Evolutionary conservation across 345 rosid species (phyloP), one percentile per base, ranked within the genome.

Genomic region (Streptanthus diversifolius): DNA sequence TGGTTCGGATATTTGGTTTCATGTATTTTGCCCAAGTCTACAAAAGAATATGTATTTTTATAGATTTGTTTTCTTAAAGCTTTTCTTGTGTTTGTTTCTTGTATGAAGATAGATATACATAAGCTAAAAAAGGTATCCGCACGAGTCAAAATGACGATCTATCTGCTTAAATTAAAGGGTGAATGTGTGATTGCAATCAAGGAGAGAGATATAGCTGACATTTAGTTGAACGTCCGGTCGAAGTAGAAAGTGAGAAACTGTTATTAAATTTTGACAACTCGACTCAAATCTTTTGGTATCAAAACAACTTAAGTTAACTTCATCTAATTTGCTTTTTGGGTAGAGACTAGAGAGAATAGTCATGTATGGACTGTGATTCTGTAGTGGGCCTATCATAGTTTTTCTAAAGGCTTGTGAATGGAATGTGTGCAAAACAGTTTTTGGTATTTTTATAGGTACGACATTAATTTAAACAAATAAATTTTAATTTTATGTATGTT

Each of bases 181-280:
- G 57, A 68, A 25, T 45, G 48, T 22, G 44, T 56, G 63, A 41
- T 56, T 68, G 47, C n/a, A 69, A 21, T 43, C 35, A 3, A 56
- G 22, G 39, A 4, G 17, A 19, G 22, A 69, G 32, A 69, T 13
- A 2, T 43, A 11, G 54, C 44, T 56, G 64, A 44, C 14, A 9
- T 41, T 41, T 43, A 7, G 55, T 56, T 56, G 54, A 3, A 12
- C 44, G 55, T 19, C 36, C 33, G 24, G 48, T 56, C 62, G 27
- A 56, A 56, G 61, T 32, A 17, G 40, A 32, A 32, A 52, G 33
- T 24, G 27, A 17, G 32, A 51, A 24, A 24, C 6, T 4, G 32
- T 24, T 51, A 51, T 1, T 51, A 12, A 5, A 51, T 24, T 24
- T 12, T 51, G 32, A 11, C 56, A 51, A 51, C 56, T 51, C 32